Conservation (phyloP, 257 asterid genomes). For the Salvia rosmarinus region DNA sequence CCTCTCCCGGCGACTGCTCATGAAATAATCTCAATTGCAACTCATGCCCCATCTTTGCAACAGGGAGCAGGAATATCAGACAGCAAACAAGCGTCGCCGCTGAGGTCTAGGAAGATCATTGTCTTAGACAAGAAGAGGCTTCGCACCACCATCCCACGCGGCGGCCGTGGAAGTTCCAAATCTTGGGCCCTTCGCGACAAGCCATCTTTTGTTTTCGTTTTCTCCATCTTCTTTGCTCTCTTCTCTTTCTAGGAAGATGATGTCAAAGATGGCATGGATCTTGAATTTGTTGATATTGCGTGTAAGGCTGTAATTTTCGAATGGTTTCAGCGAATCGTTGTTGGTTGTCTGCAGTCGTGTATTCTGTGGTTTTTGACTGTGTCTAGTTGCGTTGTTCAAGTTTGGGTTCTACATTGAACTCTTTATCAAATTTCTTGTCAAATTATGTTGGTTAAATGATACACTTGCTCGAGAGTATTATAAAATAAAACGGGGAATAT, state of each 20-base stretch:
- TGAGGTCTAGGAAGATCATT: constrained; percentile 23
- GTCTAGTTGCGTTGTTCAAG: neutral
- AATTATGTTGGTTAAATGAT: no score
- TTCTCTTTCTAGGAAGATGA: constrained; percentile 30
- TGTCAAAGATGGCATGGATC: neutral
- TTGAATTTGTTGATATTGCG: neutral
- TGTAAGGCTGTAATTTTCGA: neutral
- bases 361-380: neutral
- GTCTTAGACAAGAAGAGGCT: constrained; percentile 36
- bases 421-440: neutral
- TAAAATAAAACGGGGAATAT: no score
- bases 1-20: no score
- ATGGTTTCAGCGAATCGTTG: neutral
- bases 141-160: constrained; percentile 21
- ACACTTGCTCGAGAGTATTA: no score
- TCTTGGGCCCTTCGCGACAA: constrained; percentile 28
- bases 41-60: constrained; percentile 5
- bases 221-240: constrained; percentile 36
- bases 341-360: neutral
- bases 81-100: neutral
- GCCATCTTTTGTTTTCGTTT: constrained; percentile 10
- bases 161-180: neutral
- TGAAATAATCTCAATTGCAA: neutral
- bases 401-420: neutral
- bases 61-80: constrained; percentile 13